Conservation (phyloP, 108 stramenopile species). For the Skeletonema tropicum region DNA sequence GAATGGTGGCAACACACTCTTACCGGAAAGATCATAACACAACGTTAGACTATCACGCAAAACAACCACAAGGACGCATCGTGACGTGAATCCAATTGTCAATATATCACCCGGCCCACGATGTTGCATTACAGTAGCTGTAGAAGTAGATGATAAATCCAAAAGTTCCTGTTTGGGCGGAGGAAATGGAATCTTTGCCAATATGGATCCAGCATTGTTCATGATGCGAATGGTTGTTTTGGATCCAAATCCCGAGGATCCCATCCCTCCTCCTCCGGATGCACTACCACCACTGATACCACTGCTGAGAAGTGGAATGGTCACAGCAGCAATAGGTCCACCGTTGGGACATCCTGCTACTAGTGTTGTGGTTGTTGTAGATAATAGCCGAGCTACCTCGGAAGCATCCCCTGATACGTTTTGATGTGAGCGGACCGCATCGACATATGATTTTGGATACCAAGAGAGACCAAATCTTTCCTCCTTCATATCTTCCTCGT, state of each 20-base stretch:
- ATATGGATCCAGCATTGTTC: constrained; percentile 63
- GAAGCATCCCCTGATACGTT: constrained; percentile 22
- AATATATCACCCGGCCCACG: constrained; percentile 59
- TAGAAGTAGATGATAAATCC: constrained; percentile 19
- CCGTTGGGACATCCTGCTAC: constrained; percentile 85
- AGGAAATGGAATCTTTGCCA: constrained; percentile 71
- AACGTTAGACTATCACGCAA: constrained; percentile 74
- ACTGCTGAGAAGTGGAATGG: constrained; percentile 61
- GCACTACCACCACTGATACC: constrained; percentile 24
- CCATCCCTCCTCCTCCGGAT: neutral
- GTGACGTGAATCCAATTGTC: constrained; percentile 76
- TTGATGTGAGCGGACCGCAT: constrained; percentile 30
- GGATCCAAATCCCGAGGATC: constrained; percentile 38
- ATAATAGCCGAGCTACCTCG: constrained; percentile 60
- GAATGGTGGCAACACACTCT: constrained; percentile 71
- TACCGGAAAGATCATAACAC: constrained; percentile 69
- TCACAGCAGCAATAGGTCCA: constrained; percentile 79
- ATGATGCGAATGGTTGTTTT: constrained; percentile 61
- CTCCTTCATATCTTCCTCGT: constrained; percentile 10
- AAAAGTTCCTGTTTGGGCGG: constrained; percentile 14
- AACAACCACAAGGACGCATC: constrained; percentile 66
- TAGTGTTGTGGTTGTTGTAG: constrained; percentile 71
- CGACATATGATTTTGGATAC: constrained; percentile 44
- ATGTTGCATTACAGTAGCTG: neutral
- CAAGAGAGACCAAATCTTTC: constrained; percentile 40